These are phyloP conservation scores for Eutrema japonicum DNA, from an alignment of 345 rosid genomes.

Conservation along the genomic window DNA sequence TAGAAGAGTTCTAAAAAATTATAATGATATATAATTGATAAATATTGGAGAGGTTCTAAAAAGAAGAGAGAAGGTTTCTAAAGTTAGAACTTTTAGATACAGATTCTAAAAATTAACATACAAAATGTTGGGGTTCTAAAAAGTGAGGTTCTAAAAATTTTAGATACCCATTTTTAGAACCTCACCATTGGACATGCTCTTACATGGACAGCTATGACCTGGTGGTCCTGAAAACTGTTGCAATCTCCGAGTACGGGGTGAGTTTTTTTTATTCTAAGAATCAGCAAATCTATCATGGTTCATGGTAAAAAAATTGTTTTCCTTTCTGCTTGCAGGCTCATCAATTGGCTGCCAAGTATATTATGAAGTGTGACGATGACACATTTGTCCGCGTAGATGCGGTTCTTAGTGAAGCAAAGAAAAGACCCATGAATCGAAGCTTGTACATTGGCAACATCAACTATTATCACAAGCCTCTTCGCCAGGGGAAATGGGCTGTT, in stretches of 20 bases:
- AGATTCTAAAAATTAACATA: no score
- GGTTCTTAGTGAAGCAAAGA: slow-evolving; percentile 56
- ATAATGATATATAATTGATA: no score
- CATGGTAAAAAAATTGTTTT: slow-evolving; percentile 1
- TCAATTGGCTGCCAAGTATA: slow-evolving; percentile 52
- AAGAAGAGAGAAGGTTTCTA: no score
- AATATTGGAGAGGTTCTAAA: no score
- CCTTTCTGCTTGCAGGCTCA: slow-evolving; percentile 50
- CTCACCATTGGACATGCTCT: no score
- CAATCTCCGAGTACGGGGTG: slow-evolving; percentile 78
- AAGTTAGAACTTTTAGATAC: no score
- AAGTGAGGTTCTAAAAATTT: no score
- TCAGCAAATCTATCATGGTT: background rate
- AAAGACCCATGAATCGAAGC: slow-evolving; percentile 52
- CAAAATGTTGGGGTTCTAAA: no score
- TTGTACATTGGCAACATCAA: slow-evolving; percentile 75
- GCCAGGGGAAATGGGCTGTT: slow-evolving; percentile 85
- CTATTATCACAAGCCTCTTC: slow-evolving; percentile 72
- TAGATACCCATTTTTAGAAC: no score
- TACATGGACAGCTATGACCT: slow-evolving; percentile 75
- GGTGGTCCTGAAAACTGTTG: slow-evolving; percentile 73
- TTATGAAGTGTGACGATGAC: slow-evolving; percentile 84
- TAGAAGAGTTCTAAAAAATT: no score
- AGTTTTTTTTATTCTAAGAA: slow-evolving; percentile 15
- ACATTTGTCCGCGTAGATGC: slow-evolving; percentile 72